Conservation (phyloP, 345 rosid species). For the Hibiscus syriacus region DNA sequence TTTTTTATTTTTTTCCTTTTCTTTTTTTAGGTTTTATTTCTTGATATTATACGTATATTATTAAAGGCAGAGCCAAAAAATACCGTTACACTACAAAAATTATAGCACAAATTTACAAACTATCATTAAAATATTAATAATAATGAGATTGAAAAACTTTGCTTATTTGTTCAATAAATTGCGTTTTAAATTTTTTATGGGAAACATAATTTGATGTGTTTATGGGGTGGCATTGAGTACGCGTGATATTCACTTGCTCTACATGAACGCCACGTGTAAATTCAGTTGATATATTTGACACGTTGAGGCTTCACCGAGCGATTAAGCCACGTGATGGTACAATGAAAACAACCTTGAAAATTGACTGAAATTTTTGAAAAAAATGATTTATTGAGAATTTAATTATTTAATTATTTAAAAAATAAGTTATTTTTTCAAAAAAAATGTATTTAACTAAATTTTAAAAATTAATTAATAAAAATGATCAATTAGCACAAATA, state of each 20-base stretch:
- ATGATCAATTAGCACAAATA: too few species aligned
- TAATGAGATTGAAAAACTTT: not conserved
- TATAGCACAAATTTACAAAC: too few species aligned
- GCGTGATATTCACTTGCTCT: not conserved
- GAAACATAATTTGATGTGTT: not conserved
- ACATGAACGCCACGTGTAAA: not conserved
- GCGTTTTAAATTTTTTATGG: not conserved
- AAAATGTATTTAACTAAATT: too few species aligned
- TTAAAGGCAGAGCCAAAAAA: not conserved
- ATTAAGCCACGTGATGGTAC: too few species aligned
- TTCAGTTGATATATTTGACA: not conserved
- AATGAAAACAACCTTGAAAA: too few species aligned
- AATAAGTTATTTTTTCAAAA: too few species aligned
- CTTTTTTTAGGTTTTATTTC: not conserved
- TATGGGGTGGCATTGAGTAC: not conserved
- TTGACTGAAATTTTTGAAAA: too few species aligned
- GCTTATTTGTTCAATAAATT: not conserved
- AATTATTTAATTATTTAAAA: too few species aligned
- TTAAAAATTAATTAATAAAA: too few species aligned
- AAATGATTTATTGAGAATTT: too few species aligned
- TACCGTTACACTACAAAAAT: not conserved
- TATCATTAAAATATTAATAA: not conserved
- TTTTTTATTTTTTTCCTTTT: not conserved
- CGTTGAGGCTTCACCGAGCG: not conserved
- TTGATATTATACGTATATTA: not conserved